These are phyloP conservation scores for Candida nemodendra DNA, from an alignment of 805 yeast genomes.

Conservation along the genomic window DNA sequence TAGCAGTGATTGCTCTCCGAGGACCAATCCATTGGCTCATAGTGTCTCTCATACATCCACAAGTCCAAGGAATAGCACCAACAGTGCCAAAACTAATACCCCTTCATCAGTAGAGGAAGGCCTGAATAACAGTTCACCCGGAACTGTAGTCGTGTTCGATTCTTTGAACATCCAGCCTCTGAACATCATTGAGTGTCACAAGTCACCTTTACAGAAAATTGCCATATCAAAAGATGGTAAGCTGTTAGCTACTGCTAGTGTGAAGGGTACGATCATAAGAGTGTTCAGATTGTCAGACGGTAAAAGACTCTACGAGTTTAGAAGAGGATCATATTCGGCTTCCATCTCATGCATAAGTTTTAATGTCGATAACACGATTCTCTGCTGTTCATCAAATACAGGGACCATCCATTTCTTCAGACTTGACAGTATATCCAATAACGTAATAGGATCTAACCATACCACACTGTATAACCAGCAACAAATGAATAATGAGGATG, in stretches of 20 bases:
- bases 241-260: constrained; percentile 83
- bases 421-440: constrained; percentile 11
- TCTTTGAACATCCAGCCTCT: constrained; percentile 70
- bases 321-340: constrained; percentile 86
- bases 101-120: constrained; percentile 1
- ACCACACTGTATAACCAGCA: constrained; percentile 1
- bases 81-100: background rate
- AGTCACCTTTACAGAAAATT: constrained; percentile 66
- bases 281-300: constrained; percentile 73
- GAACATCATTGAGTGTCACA: constrained; percentile 84
- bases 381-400: constrained; percentile 84
- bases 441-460: background rate
- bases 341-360: constrained; percentile 74
- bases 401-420: constrained; percentile 88
- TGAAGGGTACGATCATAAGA: constrained; percentile 85
- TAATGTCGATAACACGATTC: constrained; percentile 62
- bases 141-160: constrained; percentile 79
- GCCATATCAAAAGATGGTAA: constrained; percentile 73
- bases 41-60: background rate
- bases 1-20: background rate
- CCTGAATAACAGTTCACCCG: constrained; percentile 33
- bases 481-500: constrained; percentile 4
- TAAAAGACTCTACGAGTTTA: constrained; percentile 62
- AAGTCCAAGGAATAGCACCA: background rate
- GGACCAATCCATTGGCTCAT: background rate